Evolutionary conservation across 1,284 basidiomycete genomes (phyloP).

Genomic region (Xerocomus cyaneibrunnescens): DNA sequence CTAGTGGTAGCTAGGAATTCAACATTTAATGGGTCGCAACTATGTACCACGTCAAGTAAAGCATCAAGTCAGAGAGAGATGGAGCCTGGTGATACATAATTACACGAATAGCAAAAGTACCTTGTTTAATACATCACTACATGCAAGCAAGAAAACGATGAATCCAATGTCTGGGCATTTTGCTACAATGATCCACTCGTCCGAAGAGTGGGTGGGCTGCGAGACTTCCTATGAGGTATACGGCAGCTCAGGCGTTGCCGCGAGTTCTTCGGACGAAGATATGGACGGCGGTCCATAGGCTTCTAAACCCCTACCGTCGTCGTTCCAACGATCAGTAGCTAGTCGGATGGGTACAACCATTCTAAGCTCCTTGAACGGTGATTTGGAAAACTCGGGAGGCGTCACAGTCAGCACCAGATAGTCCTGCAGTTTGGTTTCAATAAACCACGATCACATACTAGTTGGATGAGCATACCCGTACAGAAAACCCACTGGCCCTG

Average conservation of each 20-base stretch:
- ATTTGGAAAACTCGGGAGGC: constrained; percentile 53
- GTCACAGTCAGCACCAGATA: constrained; percentile 59
- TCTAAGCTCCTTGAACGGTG: constrained; percentile 58
- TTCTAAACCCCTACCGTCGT: constrained; percentile 41
- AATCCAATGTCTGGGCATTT: neutral
- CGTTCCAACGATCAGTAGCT: constrained; percentile 60
- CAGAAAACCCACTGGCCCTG: constrained; percentile 60
- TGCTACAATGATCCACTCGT: neutral
- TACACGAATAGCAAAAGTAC: neutral
- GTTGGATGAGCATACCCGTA: constrained; percentile 46
- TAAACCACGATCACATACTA: neutral
- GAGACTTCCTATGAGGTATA: constrained; percentile 1
- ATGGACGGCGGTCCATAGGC: constrained; percentile 30
- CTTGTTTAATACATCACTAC: neutral
- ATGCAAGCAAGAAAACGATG: constrained; percentile 1
- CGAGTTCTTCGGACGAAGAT: constrained; percentile 32
- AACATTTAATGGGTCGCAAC: too few species aligned
- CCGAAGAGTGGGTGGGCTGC: neutral
- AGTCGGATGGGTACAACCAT: constrained; percentile 61
- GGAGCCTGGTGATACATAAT: neutral
- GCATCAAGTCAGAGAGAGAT: too few species aligned
- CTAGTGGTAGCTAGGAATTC: too few species aligned
- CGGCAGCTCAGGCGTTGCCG: constrained; percentile 10
- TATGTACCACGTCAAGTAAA: too few species aligned
- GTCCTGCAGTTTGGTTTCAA: constrained; percentile 44